phyloP scores from a whole-genome alignment of 2,329 filamentous ascomycete genomes.

The Bertia moriformis region DNA sequence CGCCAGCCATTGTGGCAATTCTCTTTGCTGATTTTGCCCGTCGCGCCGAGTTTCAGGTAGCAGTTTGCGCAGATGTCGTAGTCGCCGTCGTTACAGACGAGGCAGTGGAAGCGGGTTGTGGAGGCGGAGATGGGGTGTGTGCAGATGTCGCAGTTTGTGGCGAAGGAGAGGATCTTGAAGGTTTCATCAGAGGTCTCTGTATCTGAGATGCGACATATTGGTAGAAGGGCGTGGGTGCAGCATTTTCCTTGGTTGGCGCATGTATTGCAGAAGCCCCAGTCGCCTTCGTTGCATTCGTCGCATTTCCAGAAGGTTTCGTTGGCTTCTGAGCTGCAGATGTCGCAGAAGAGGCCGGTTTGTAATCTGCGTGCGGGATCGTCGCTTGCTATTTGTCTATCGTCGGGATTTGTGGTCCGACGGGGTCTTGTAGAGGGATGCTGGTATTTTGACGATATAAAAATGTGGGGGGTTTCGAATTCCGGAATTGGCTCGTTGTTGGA shows the following conservation, averaged over 20 bases:
- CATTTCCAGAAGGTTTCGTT: conserved; percentile 88
- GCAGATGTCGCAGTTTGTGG: conserved; percentile 68
- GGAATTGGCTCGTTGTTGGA: conserved; percentile 22
- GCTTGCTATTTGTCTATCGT: conserved; percentile 37
- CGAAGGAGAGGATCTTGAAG: conserved; percentile 59
- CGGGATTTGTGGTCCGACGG: conserved; percentile 36
- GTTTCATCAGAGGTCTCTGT: conserved; percentile 26
- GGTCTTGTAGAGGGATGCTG: conserved; percentile 28
- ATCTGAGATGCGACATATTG: conserved; percentile 37
- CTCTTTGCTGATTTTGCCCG: conserved; percentile 52
- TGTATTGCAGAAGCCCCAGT: conserved; percentile 84
- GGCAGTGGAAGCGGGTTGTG: conserved; percentile 66
- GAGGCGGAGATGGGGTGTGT: conserved; percentile 55
- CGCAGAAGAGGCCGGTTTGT: conserved; percentile 73
- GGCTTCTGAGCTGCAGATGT: conserved; percentile 56
- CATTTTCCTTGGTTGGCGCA: conserved; percentile 73
- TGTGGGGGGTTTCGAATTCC: conserved; percentile 34
- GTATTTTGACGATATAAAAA: conserved; percentile 43
- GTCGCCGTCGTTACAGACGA: conserved; percentile 62
- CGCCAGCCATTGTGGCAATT: conserved; percentile 75
- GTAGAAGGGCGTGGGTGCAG: conserved; percentile 70
- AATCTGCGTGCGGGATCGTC: conserved; percentile 56
- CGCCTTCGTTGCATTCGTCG: conserved; percentile 72
- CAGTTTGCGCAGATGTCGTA: conserved; percentile 75
- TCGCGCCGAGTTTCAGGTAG: conserved; percentile 53